phyloP scores from a whole-genome alignment of 1,284 basidiomycete genomes.

The Puccinia polysora region DNA sequence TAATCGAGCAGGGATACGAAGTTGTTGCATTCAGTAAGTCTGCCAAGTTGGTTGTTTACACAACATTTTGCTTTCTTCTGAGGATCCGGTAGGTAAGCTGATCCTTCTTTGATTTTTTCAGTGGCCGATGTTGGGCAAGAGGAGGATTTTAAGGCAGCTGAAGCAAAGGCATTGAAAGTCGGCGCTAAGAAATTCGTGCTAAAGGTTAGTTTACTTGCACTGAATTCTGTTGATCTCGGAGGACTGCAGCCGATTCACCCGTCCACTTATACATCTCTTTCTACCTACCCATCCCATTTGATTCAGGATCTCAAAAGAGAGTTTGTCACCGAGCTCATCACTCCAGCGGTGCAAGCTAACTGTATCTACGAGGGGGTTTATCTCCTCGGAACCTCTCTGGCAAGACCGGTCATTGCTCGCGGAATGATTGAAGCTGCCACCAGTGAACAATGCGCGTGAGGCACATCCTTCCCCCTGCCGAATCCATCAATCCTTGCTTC shows the following conservation, averaged over 20 bases:
- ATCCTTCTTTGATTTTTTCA: conserved; percentile 9
- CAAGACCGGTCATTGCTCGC: conserved; percentile 95
- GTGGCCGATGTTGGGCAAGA: conserved; percentile 98
- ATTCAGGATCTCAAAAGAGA: conserved; percentile 86
- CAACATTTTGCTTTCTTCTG: conserved; percentile 23
- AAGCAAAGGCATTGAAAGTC: conserved; percentile 81
- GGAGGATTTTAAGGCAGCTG: conserved; percentile 95
- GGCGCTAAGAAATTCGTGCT: conserved; percentile 70
- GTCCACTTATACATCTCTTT: too few species aligned
- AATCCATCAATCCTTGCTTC: not conserved
- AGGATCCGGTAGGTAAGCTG: not conserved
- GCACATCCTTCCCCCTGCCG: conserved; percentile 28
- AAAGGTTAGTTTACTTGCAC: conserved; percentile 1
- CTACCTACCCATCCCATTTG: too few species aligned
- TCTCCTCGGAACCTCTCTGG: conserved; percentile 93
- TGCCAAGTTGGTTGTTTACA: conserved; percentile 33
- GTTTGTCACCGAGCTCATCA: conserved; percentile 94
- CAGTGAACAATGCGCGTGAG: conserved; percentile 81
- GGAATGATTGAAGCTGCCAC: conserved; percentile 96
- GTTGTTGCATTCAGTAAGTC: conserved; percentile 76
- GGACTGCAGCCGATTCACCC: not conserved
- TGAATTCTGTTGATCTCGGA: not conserved
- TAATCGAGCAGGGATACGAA: conserved; percentile 96
- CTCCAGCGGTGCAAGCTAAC: conserved; percentile 93
- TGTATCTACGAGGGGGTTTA: conserved; percentile 99